These are phyloP conservation scores for Cyberlindnera bimundalis DNA, from an alignment of 805 yeast species.

Conservation along the genomic window DNA sequence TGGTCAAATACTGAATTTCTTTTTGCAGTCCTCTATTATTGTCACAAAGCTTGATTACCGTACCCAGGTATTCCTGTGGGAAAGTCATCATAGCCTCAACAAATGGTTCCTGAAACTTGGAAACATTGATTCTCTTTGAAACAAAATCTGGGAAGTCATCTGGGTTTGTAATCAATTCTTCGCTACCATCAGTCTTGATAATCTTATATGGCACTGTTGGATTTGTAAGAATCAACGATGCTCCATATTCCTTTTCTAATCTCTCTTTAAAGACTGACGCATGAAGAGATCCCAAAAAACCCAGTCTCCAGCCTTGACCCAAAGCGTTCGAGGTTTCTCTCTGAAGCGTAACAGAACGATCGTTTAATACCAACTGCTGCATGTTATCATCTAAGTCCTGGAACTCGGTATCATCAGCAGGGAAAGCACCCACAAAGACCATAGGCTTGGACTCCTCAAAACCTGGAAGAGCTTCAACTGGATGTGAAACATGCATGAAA, in stretches of 20 bases:
- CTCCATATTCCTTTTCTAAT: conserved; percentile 90
- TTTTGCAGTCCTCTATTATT: conserved; percentile 78
- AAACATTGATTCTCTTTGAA: conserved; percentile 36
- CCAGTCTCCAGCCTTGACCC: conserved; percentile 97
- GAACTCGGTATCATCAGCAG: conserved; percentile 92
- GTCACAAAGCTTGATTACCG: conserved; percentile 83
- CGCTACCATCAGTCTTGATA: conserved; percentile 60
- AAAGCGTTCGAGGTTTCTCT: conserved; percentile 90
- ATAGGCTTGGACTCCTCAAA: conserved; percentile 96
- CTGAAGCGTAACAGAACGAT: conserved; percentile 84
- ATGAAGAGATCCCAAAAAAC: conserved; percentile 90
- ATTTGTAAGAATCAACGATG: conserved; percentile 85
- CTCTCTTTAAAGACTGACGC: conserved; percentile 94
- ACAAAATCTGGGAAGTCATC: conserved; percentile 79
- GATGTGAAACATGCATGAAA: conserved; percentile 55
- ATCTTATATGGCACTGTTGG: conserved; percentile 94
- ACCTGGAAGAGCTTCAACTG: conserved; percentile 81
- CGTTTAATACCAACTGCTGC: conserved; percentile 84
- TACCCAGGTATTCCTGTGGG: conserved; percentile 85
- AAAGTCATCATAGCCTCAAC: conserved; percentile 89
- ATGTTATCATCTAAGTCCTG: conserved; percentile 86
- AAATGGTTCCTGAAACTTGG: conserved; percentile 75
- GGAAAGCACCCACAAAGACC: conserved; percentile 98
- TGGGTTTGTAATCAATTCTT: conserved; percentile 76
- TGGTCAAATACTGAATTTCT: conserved; percentile 70